Evolutionary conservation across 805 yeast species (phyloP), one percentile per base, ranked within the genome.

Genomic region (Phaffomyces antillensis): DNA sequence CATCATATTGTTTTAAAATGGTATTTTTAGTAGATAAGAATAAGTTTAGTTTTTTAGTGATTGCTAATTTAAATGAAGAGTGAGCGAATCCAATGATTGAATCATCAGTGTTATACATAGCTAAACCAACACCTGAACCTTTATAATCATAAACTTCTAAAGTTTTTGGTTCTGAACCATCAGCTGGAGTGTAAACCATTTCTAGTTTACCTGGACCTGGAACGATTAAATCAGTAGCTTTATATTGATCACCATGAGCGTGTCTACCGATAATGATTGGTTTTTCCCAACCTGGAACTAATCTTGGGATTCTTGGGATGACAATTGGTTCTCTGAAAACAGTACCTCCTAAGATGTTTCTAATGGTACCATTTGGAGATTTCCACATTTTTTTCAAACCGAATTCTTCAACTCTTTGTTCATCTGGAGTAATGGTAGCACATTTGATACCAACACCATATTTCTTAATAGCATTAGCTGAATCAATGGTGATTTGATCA

Each of bases 191-290:
- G 68, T 72, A 84, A 10, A 76, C 79, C 56, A 85, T 64, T 58
- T 81, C 81, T 57, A 85, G 66, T 42, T 73, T 72, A 51, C 93
- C 93, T 7, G 83, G 77, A 41, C 76, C 77, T 25, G 81, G 79
- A 45, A 84, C 69, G 41, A 83, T 76, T 38, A 81, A 63, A 63
- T 85, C 90, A 16, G 88, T 82, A 43, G 90, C 88, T 65, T 83
- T 84, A 63, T 85, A 85, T 66, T 85, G 91, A 62, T 85, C 93
- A 52, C 89, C 91, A 59, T 77, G 82, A 15, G 91, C 91, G 52
- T 85, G 93, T 77, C 93, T 81, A 46, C 93, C 93, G 54, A 85
- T 85, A 44, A 85, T 80, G 57, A 85, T 85, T 49, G 91, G 91
- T 59, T 83, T 75, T 59, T 82, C 80, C 93, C 93, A 85, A 32